Conservation (phyloP, 179 eudicot genomes). For the Beta lomatogona region DNA sequence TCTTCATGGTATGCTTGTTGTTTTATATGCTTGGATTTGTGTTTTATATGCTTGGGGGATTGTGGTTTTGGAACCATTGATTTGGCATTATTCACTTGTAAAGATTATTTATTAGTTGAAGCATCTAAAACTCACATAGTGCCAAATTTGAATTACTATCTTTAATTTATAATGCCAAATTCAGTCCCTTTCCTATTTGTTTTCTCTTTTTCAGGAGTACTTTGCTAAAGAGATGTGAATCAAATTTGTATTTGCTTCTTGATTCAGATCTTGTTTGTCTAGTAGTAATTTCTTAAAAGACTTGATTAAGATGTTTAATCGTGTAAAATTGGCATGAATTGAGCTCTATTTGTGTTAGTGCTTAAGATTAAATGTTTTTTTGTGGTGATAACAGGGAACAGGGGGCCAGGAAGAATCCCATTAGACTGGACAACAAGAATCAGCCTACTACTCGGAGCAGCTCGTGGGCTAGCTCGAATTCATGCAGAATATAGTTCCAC, state of each 20-base stretch:
- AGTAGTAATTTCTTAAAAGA: background rate
- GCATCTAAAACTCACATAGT: background rate
- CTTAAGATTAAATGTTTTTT: background rate
- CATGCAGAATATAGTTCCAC: slow-evolving; percentile 71
- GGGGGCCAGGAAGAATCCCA: slow-evolving; percentile 91
- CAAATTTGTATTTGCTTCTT: background rate
- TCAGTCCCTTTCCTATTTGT: no score
- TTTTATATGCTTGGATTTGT: background rate
- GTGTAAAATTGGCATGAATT: background rate
- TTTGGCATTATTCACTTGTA: slow-evolving; percentile 5
- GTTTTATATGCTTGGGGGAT: slow-evolving; percentile 5
- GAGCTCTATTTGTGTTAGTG: background rate
- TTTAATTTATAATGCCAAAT: no score
- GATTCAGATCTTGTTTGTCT: background rate
- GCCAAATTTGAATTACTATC: slow-evolving; percentile 5
- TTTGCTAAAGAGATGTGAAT: background rate
- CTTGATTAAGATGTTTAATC: background rate
- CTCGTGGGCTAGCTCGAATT: slow-evolving; percentile 77
- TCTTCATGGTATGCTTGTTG: slow-evolving; percentile 66
- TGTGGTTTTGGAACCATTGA: background rate
- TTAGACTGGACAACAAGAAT: slow-evolving; percentile 94
- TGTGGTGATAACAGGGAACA: slow-evolving; percentile 51
- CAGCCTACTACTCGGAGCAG: slow-evolving; percentile 83
- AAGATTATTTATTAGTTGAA: background rate
- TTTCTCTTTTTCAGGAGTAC: background rate